These are phyloP conservation scores for Coemansia sp. DNA, from an alignment of 192 early-diverging fungal genomes.

Conservation along the genomic window DNA sequence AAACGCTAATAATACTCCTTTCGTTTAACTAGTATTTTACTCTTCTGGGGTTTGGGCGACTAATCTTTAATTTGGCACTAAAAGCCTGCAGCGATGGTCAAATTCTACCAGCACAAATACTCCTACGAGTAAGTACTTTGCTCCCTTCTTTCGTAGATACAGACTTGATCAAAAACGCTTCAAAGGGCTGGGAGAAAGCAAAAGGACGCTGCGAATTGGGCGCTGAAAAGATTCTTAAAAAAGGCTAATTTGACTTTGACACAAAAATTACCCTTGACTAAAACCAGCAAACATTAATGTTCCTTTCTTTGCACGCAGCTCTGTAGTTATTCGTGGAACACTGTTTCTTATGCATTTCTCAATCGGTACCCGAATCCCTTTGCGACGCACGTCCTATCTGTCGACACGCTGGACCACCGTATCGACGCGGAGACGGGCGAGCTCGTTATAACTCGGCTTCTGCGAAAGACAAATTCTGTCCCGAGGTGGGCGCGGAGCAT, in stretches of 20 bases:
- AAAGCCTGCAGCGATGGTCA: constrained; percentile 59
- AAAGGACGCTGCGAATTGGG: too few relatives aligned
- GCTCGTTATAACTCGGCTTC: constrained; percentile 81
- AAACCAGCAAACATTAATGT: too few relatives aligned
- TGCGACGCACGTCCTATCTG: constrained; percentile 86
- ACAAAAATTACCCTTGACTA: too few relatives aligned
- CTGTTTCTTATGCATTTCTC: constrained; percentile 87
- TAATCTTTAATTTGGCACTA: neutral
- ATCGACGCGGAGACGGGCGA: constrained; percentile 76
- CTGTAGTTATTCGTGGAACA: constrained; percentile 68
- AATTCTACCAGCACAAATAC: constrained; percentile 77
- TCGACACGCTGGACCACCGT: constrained; percentile 87
- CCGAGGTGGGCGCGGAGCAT: constrained; percentile 85
- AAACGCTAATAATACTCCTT: neutral
- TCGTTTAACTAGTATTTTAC: neutral
- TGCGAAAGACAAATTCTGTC: constrained; percentile 82
- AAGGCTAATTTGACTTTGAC: neutral
- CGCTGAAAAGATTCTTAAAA: too few relatives aligned
- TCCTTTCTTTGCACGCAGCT: neutral
- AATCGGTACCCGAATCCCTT: constrained; percentile 98
- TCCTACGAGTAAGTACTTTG: constrained; percentile 61
- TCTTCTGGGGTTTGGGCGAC: neutral
- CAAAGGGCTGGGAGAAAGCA: too few relatives aligned
- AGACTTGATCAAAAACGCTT: neutral
- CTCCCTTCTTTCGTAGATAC: neutral